Conservation (phyloP, 306 rosid genomes). For the Quercus aquifolioides region DNA sequence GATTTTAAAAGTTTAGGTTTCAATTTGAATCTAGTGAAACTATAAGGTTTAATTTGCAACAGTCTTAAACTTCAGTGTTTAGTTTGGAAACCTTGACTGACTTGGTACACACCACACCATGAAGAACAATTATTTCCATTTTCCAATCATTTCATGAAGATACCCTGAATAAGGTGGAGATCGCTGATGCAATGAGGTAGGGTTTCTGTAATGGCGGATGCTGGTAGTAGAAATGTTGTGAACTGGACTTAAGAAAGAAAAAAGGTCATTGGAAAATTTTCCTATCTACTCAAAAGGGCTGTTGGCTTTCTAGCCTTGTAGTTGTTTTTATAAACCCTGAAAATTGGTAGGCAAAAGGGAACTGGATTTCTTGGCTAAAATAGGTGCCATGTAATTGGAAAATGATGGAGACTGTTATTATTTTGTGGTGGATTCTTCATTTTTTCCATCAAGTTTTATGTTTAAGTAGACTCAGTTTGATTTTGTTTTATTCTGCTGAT, state of each 20-base stretch:
- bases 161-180: not conserved
- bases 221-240: not conserved
- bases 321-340: not conserved
- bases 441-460: not conserved
- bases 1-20: too few relatives aligned
- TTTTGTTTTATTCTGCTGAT: not conserved
- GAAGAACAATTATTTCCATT: not conserved
- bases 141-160: not conserved
- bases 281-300: not conserved
- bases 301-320: not conserved
- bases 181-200: not conserved
- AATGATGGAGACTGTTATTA: not conserved
- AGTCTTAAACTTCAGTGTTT: too few relatives aligned
- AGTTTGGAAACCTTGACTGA: not conserved
- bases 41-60: too few relatives aligned
- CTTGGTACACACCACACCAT: not conserved
- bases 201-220: not conserved
- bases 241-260: conserved; percentile 1
- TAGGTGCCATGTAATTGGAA: not conserved
- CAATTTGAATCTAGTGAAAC: too few relatives aligned
- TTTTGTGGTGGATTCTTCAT: not conserved
- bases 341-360: not conserved
- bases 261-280: not conserved
- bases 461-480: not conserved
- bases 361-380: not conserved